Base-by-base conservation (phyloP, 805 yeast species). In the Brettanomyces sp. region DNA sequence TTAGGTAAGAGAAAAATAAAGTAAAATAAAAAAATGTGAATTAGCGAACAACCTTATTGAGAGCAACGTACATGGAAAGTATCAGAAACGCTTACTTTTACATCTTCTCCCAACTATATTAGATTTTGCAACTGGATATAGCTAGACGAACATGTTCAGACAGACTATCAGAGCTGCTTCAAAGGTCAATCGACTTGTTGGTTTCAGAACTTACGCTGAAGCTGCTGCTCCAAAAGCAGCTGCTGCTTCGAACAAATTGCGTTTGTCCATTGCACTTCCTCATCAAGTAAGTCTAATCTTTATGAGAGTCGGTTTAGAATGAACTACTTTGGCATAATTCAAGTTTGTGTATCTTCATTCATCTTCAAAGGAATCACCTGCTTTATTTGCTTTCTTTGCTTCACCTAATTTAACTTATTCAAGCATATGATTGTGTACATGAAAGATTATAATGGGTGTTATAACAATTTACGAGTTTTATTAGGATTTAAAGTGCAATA, bases 191-290 rank as follows among this genome's bases (percentile, higher is more conserved):
- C 69, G 77, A 64, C 55, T 64, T 51, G 73, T 74, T 50, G 79
- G 77, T 56, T 81, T 77, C 69, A 84, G 96, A 80, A 74, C 84
- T 51, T 91, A 90, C 67, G 99, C 99, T 59, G 95, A 91, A 57
- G 95, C 85, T 54, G 95, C 85, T 54, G 75, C 73, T 37, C 34
- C 22, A 13, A 38, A 38, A 38, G 34, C 36, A n/a, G 49, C 52
- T 52, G 36, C 41, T 37, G 40, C 32, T n/a, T 67, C 83, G 51
- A 93, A 83, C 63, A 80, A 81, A 56, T 77, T 93, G 68, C 88
- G 82, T 67, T 76, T 93, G 62, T 85, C 95, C 47, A 79, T 93
- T 60, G 91, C 96, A 48, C 78, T 90, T 59, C 99, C 99, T 55
- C 89, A 86, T 67, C 80, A 83, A 69, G 60, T 57, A 58, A 43